phyloP scores from a whole-genome alignment of 164 flowering plant species.

The Vitis riparia region DNA sequence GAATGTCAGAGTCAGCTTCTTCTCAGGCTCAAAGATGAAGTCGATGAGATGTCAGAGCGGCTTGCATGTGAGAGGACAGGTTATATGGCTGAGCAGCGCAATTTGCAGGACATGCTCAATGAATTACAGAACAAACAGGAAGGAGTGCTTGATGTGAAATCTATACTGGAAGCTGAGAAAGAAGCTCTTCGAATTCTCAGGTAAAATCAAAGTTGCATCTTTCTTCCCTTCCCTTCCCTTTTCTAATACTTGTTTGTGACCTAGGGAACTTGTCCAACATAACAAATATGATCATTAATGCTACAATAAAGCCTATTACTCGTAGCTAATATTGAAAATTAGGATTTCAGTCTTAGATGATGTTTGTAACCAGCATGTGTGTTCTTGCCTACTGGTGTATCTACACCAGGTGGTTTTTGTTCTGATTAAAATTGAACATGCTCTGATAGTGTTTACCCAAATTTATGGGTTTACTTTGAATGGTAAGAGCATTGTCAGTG shows the following conservation, averaged over 20 bases:
- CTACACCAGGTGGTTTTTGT: too few relatives aligned
- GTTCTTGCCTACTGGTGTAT: too few relatives aligned
- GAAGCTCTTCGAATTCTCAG: slow-evolving; percentile 85
- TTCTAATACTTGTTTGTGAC: neutral
- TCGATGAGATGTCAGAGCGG: slow-evolving; percentile 62
- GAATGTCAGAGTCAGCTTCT: slow-evolving; percentile 79
- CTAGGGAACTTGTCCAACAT: too few relatives aligned
- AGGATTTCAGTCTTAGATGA: too few relatives aligned
- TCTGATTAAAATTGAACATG: too few relatives aligned
- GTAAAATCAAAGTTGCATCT: slow-evolving; percentile 30
- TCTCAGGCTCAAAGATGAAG: slow-evolving; percentile 59
- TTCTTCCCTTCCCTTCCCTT: neutral
- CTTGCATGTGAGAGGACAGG: slow-evolving; percentile 49
- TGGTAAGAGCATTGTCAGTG: too few relatives aligned
- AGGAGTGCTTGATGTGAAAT: slow-evolving; percentile 59
- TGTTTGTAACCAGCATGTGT: too few relatives aligned
- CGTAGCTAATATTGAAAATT: too few relatives aligned
- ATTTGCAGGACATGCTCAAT: slow-evolving; percentile 30
- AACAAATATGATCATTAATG: too few relatives aligned
- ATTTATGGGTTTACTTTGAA: too few relatives aligned
- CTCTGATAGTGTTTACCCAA: too few relatives aligned
- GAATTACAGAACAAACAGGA: slow-evolving; percentile 57
- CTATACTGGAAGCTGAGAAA: slow-evolving; percentile 74
- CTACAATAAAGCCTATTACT: too few relatives aligned
- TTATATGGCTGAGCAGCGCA: slow-evolving; percentile 44